These are phyloP conservation scores for Naegleria lovaniensis DNA, from an alignment of 208 protist genomes.

Conservation along the genomic window DNA sequence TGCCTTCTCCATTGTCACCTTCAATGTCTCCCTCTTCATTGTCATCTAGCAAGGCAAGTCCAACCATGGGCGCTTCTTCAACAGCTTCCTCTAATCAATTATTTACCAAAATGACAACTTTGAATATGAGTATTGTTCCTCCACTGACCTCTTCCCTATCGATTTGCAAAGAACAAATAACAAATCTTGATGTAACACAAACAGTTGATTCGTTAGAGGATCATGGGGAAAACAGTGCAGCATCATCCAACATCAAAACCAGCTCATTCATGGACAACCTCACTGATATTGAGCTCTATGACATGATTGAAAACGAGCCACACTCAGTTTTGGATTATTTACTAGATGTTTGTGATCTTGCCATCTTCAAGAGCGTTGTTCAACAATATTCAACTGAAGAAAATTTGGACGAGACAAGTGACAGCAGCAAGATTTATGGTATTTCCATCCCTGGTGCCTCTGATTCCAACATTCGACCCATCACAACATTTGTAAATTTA, in stretches of 20 bases:
- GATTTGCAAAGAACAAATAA: neutral
- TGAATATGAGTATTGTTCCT: neutral
- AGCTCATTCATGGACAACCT: neutral
- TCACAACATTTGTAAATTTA: neutral
- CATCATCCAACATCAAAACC: neutral
- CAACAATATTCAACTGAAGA: neutral
- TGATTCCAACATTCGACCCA: neutral
- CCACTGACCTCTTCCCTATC: neutral
- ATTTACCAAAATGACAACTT: neutral
- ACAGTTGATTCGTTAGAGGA: neutral
- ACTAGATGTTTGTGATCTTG: neutral
- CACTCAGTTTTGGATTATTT: neutral
- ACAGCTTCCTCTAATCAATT: neutral
- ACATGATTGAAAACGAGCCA: neutral
- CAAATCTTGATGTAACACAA: neutral
- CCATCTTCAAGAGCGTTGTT: neutral
- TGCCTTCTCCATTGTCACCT: too few species aligned
- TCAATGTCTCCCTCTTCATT: too few species aligned
- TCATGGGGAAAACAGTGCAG: neutral
- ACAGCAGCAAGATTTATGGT: neutral
- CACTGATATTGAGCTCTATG: neutral
- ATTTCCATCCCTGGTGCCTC: neutral
- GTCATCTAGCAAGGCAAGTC: too few species aligned
- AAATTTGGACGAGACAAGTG: neutral
- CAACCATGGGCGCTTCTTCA: too few species aligned